phyloP scores from a whole-genome alignment of 352 stramenopile species.

The Peronospora destructor region DNA sequence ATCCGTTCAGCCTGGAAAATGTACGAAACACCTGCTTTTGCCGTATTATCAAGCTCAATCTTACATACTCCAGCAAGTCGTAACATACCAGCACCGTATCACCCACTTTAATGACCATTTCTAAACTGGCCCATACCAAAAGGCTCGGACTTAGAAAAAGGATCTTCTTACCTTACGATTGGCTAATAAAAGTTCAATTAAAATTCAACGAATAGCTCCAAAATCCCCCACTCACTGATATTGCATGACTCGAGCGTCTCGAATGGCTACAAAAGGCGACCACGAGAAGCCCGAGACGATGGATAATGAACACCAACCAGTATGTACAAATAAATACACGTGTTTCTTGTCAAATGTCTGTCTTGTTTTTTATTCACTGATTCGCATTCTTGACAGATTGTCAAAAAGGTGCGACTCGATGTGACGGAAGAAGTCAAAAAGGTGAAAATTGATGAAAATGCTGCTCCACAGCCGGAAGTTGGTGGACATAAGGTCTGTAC shows the following conservation, averaged over 20 bases:
- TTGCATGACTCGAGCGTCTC: slow-evolving; percentile 3
- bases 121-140: not conserved
- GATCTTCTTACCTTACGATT: slow-evolving; percentile 3
- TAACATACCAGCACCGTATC: not conserved
- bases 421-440: slow-evolving; percentile 46
- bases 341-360: not conserved
- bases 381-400: slow-evolving; percentile 20
- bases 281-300: slow-evolving; percentile 70
- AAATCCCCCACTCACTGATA: slow-evolving; percentile 13
- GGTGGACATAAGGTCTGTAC: slow-evolving; percentile 20
- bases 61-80: slow-evolving; percentile 20
- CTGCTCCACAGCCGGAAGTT: slow-evolving; percentile 20
- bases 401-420: slow-evolving; percentile 56
- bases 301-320: slow-evolving; percentile 50
- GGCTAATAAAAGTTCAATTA: slow-evolving; percentile 3
- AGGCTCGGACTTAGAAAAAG: slow-evolving; percentile 4
- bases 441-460: slow-evolving; percentile 35
- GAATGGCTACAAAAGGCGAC: slow-evolving; percentile 64
- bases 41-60: too few species aligned
- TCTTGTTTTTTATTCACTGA: not conserved
- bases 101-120: not conserved
- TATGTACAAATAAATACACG: slow-evolving; percentile 15
- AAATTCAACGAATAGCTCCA: slow-evolving; percentile 24
- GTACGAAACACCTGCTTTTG: slow-evolving; percentile 13
- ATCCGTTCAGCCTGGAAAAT: slow-evolving; percentile 25